A percentile compares a stretch with the other conserved stretches of the same genome.
Evolutionary conservation across 441 rosid genomes (phyloP).

Genomic region (Cnidoscolus chayamansa): DNA sequence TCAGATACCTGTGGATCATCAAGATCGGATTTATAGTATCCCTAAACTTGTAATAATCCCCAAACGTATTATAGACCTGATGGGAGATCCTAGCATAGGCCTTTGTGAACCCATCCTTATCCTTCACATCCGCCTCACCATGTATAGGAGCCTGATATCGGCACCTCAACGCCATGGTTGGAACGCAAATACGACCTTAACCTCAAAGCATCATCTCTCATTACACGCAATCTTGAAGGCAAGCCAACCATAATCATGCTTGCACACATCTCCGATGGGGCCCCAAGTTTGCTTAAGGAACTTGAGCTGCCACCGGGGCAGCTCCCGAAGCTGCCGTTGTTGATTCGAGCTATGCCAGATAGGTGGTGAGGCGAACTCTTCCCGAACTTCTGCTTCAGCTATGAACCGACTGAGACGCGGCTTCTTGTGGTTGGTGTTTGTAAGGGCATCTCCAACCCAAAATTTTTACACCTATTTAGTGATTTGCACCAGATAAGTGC

Average conservation of each 20-base stretch:
- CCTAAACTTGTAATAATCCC: constrained; percentile 69
- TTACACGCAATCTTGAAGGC: constrained; percentile 59
- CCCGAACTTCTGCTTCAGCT: constrained; percentile 48
- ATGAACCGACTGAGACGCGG: constrained; percentile 40
- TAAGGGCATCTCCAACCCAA: too few species aligned
- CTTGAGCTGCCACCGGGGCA: constrained; percentile 84
- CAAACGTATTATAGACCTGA: constrained; percentile 71
- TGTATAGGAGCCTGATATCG: constrained; percentile 52
- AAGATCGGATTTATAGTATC: constrained; percentile 56
- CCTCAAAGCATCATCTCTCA: constrained; percentile 50
- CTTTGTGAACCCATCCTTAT: constrained; percentile 49
- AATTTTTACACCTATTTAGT: too few species aligned
- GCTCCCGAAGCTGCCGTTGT: constrained; percentile 95
- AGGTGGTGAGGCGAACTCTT: constrained; percentile 85
- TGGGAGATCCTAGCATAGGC: constrained; percentile 75
- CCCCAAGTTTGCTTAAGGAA: constrained; percentile 69
- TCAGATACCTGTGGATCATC: constrained; percentile 40
- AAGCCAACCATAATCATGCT: constrained; percentile 85
- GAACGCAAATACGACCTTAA: constrained; percentile 66
- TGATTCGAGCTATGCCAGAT: constrained; percentile 61
- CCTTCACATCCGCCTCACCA: constrained; percentile 55
- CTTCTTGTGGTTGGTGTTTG: constrained; percentile 41
- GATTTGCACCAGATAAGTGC: too few species aligned
- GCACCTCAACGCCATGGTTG: constrained; percentile 66
- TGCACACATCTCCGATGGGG: constrained; percentile 77